Evolutionary conservation across 306 rosid species (phyloP).

Genomic region (Cicer chorassanicum): DNA sequence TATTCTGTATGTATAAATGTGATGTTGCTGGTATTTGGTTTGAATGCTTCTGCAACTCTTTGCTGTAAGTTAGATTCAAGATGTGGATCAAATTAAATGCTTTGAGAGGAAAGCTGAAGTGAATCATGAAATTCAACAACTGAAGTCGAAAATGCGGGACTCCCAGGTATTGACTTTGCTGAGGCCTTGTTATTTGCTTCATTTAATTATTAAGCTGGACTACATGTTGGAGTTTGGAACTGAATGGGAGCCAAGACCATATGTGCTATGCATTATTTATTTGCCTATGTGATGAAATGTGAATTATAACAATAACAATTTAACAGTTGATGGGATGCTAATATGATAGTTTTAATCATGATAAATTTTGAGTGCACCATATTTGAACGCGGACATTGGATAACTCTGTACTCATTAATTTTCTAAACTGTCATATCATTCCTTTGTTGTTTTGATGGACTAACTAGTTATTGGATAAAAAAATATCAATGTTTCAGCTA

Average conservation of each 20-base stretch:
- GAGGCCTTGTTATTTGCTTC: slow-evolving; percentile 27
- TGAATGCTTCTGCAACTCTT: slow-evolving; percentile 37
- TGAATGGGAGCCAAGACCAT: slow-evolving; percentile 24
- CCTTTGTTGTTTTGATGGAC: slow-evolving; percentile 23
- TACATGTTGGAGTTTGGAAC: slow-evolving; percentile 14
- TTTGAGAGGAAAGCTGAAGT: slow-evolving; percentile 97
- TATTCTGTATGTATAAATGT: slow-evolving; percentile 38
- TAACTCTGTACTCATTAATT: slow-evolving; percentile 6
- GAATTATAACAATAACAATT: neutral
- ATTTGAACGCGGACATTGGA: neutral
- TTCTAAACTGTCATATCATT: slow-evolving; percentile 2
- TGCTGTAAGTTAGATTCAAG: slow-evolving; percentile 63
- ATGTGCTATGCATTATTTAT: slow-evolving; percentile 4
- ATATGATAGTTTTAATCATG: slow-evolving; percentile 4
- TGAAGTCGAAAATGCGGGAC: slow-evolving; percentile 93
- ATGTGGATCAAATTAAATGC: slow-evolving; percentile 80
- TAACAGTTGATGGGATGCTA: slow-evolving; percentile 34
- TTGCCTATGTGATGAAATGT: neutral
- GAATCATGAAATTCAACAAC: slow-evolving; percentile 92
- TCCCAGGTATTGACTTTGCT: slow-evolving; percentile 72
- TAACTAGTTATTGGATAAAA: neutral
- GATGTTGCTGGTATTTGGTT: slow-evolving; percentile 30
- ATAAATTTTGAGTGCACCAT: slow-evolving; percentile 5
- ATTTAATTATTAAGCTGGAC: slow-evolving; percentile 30
- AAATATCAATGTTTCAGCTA: slow-evolving; percentile 57